Percentiles rank a stretch among this genome's conserved stretches.
These are phyloP conservation scores for Candida sakaeoensis DNA, from an alignment of 805 yeast genomes.

Conservation along the genomic window DNA sequence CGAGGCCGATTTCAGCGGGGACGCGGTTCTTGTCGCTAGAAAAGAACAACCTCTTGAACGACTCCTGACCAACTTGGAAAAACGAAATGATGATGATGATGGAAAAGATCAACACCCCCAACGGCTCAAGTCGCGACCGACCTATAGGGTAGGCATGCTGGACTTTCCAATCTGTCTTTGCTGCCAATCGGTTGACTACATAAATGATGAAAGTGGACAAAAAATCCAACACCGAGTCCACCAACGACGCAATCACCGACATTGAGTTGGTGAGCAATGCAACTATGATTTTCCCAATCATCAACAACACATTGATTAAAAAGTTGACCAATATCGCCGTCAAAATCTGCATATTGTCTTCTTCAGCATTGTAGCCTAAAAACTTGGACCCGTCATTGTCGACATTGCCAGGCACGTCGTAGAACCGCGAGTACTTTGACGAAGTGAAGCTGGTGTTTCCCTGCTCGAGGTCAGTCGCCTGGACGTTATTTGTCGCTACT, in stretches of 20 bases:
- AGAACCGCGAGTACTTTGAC: constrained; percentile 25
- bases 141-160: constrained; percentile 62
- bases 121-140: constrained; percentile 67
- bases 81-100: constrained; percentile 69
- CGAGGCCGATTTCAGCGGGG: constrained; percentile 45
- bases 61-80: constrained; percentile 65
- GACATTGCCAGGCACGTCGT: constrained; percentile 58
- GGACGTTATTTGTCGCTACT: neutral
- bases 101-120: constrained; percentile 73
- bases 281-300: constrained; percentile 58
- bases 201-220: constrained; percentile 71
- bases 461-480: constrained; percentile 10
- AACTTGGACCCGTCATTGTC: constrained; percentile 55
- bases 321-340: constrained; percentile 65
- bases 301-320: constrained; percentile 52
- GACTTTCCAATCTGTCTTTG: constrained; percentile 44
- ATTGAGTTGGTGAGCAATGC: constrained; percentile 65
- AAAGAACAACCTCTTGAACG: constrained; percentile 46
- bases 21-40: constrained; percentile 25
- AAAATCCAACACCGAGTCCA: constrained; percentile 73
- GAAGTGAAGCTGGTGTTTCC: constrained; percentile 5
- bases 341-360: constrained; percentile 41
- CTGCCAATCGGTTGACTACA: constrained; percentile 51
- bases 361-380: constrained; percentile 46
- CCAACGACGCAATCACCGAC: constrained; percentile 73